Evolutionary conservation across 2,329 filamentous ascomycete genomes (phyloP).

Genomic region (Pestalotiopsis sp.): DNA sequence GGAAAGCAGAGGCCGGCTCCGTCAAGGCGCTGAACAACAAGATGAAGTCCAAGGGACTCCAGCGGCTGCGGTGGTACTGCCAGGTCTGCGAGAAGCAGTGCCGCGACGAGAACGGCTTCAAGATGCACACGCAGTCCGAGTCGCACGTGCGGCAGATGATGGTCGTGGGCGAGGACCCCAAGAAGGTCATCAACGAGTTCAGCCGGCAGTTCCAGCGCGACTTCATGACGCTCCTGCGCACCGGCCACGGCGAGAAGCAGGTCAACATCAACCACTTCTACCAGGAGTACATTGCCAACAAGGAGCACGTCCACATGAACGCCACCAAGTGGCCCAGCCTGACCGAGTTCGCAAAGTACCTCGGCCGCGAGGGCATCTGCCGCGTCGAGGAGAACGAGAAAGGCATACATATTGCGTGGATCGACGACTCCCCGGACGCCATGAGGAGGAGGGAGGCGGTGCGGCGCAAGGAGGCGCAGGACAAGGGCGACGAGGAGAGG

Average conservation of each 20-base stretch:
- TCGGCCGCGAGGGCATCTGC: slow-evolving; percentile 86
- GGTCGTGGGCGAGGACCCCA: slow-evolving; percentile 83
- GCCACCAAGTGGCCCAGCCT: slow-evolving; percentile 85
- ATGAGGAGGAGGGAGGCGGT: slow-evolving; percentile 80
- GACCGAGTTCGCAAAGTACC: slow-evolving; percentile 85
- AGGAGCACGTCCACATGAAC: slow-evolving; percentile 93
- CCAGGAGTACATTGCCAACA: slow-evolving; percentile 87
- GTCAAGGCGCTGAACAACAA: slow-evolving; percentile 91
- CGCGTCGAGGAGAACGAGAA: slow-evolving; percentile 88
- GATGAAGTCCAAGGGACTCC: slow-evolving; percentile 79
- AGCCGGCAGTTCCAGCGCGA: slow-evolving; percentile 80
- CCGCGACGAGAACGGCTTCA: slow-evolving; percentile 88
- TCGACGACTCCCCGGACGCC: slow-evolving; percentile 89
- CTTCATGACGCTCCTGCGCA: slow-evolving; percentile 76
- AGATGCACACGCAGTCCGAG: slow-evolving; percentile 84
- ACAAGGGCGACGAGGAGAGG: slow-evolving; percentile 87
- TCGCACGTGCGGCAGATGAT: slow-evolving; percentile 90
- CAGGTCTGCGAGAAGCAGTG: slow-evolving; percentile 77
- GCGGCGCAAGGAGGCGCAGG: slow-evolving; percentile 79
- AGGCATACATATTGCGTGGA: slow-evolving; percentile 84
- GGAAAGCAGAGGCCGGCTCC: slow-evolving; percentile 87
- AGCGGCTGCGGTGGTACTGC: slow-evolving; percentile 90
- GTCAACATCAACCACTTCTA: slow-evolving; percentile 93
- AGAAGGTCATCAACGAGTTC: slow-evolving; percentile 81
- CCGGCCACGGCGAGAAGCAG: slow-evolving; percentile 87